Base-by-base conservation (phyloP, 768 basidiomycete species). In the Jaapia argillacea region DNA sequence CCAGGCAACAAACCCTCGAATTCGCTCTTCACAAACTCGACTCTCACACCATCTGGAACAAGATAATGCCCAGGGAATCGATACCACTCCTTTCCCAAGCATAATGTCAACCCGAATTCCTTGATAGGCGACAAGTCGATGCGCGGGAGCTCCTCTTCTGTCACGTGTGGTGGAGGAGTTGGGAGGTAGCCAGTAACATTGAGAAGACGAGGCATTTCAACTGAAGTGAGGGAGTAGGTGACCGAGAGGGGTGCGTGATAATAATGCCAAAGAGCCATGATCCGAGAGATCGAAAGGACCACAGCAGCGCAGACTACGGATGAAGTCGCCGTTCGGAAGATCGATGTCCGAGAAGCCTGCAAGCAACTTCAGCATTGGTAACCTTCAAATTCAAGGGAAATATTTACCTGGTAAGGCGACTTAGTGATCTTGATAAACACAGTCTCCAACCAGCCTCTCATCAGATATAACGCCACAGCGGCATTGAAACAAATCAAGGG, bases 81-180 rank as follows among this genome's bases (percentile, higher is more conserved):
- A 57, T 97, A 70, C 96, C 96, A 99, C 63, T 99, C 96, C 59
- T 92, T 93, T 39, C 84, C 89, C 41, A 85, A 69, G 63, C 96
- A 99, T 1, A 99, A 56, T 23, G 70, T 77, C 45, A 98, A 64
- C 45, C 79, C 74, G 53, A 92, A 77, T 10, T 75, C 68, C 45
- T 69, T 70, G 55, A 97, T 67, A 0, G 75, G 77, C 1, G 79
- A 61, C 22, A 89, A 68, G 55, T 89, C 81, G 27, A 91, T 69
- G 26, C 69, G 70, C 27, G 63, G 60, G 22, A 61, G 54, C 10
- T 66, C 62, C n/a, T 65, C 58, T 41, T 67, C 60, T 37, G 63
- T 56, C 53, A 60, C 40, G 48, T 60, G 36, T 47, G 71, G 48
- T 51, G 68, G 49, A 16, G 67, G 62, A 26, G 71, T 59, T 6